Base-by-base conservation (phyloP, 495 filamentous ascomycete genomes). In the Sabuloglossum arenarium region DNA sequence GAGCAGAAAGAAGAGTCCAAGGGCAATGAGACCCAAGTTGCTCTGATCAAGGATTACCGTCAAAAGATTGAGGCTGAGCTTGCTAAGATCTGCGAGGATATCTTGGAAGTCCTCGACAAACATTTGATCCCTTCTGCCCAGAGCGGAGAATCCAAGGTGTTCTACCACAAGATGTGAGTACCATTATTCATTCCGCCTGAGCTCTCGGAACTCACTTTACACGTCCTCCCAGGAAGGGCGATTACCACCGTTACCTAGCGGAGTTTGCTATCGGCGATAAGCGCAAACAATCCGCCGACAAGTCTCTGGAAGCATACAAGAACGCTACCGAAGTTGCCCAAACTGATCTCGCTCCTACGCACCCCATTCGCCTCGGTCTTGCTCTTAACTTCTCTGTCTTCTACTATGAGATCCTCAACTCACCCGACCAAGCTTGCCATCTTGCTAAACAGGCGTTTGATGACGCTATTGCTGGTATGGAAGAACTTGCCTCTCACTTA, bases 1-100 rank as follows among this genome's bases (percentile, higher is more conserved):
- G 91, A 98, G 80, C 91, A 98, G 77, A 98, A 98, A 82, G 91
- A 98, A 75, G 91, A 98, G 75, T 94, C 90, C 66, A 98, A 98
- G 81, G 91, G 93, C 78, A 95, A 94, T 73, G 82, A 89, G 61
- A 74, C 78, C 61, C 91, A 98, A 74, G 91, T 97, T 61, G 67
- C 74, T 61, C 75, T 95, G 59, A 98, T 98, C 78, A 96, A 96
- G 81, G 89, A 96, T 70, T 98, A 98, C 79, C 91, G 91, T 69
- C 84, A 93, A 70, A 98, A 97, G 86, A 98, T 98, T 67, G 91
- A 98, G 80, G 75, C 78, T 66, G 91, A 98, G 75, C 84, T 98
- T 39, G 91, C 85, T 73, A 95, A 96, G 80, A 95, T 98, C 76
- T 98, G 91, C 73, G 87, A 97, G 70, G 91, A 98, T 65, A 95